A percentile compares a stretch with the other conserved stretches of the same genome.
Conservation (phyloP, 768 basidiomycete genomes). For the Panaeolus cyanescens region DNA sequence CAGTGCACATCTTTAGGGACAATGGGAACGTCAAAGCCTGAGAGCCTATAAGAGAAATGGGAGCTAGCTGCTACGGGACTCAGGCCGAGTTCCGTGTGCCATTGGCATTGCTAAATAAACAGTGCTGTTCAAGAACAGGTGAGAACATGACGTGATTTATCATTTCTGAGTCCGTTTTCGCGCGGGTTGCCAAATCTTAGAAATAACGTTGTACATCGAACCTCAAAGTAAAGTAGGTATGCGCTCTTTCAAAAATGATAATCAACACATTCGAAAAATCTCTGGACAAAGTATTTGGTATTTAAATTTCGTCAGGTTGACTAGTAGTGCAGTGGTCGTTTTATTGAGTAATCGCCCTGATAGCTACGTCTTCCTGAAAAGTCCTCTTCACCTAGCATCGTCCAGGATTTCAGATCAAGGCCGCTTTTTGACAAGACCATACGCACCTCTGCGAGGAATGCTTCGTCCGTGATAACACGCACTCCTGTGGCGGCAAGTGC, state of each 20-base stretch:
- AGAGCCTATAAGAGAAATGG: neutral
- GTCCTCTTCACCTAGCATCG: slow-evolving; percentile 20
- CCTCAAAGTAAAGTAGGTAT: too few relatives aligned
- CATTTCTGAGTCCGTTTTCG: too few relatives aligned
- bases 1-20: neutral
- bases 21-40: neutral
- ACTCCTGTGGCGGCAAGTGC: slow-evolving; percentile 72
- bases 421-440: neutral
- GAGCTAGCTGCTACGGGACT: too few relatives aligned
- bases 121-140: neutral
- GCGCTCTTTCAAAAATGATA: too few relatives aligned
- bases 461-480: slow-evolving; percentile 65
- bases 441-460: slow-evolving; percentile 57
- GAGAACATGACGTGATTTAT: neutral
- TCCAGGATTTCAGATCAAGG: neutral
- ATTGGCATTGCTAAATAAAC: neutral
- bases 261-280: too few relatives aligned
- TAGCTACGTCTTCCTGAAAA: slow-evolving; percentile 20
- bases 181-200: too few relatives aligned
- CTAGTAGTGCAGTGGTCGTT: too few relatives aligned
- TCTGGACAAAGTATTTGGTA: too few relatives aligned
- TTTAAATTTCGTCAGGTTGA: too few relatives aligned
- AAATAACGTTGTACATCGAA: too few relatives aligned
- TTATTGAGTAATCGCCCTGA: neutral
- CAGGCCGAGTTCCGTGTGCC: neutral